A percentile compares a stretch with the other conserved stretches of the same genome.
Conservation (phyloP, 148 eudicot genomes). For the Talinum fruticosum region DNA sequence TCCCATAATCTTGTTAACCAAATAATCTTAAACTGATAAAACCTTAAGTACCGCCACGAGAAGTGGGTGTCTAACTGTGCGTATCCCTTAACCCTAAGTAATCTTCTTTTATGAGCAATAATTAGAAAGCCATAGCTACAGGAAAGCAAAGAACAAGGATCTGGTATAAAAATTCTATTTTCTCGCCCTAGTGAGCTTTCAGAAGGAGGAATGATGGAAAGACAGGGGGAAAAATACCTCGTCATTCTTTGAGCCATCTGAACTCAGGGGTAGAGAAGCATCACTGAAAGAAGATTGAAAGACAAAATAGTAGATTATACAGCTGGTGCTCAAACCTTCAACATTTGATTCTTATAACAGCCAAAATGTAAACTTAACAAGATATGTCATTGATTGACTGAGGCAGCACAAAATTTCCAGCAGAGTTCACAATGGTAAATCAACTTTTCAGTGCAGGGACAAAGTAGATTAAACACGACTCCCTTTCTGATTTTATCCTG, state of each 20-base stretch:
- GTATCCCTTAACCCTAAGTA: not conserved
- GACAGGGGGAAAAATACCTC: constrained; percentile 24
- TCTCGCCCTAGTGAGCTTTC: not conserved
- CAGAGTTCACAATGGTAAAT: not conserved
- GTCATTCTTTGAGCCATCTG: constrained; percentile 12
- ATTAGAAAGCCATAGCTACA: not conserved
- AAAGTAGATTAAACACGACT: not conserved
- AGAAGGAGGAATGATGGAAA: not conserved
- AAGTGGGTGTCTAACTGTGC: not conserved
- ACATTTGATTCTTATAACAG: not conserved
- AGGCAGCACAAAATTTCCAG: not conserved
- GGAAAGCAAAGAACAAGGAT: constrained; percentile 1
- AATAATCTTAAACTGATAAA: not conserved
- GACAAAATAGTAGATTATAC: constrained; percentile 3
- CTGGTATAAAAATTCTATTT: not conserved
- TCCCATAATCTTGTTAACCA: not conserved
- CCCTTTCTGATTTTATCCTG: not conserved
- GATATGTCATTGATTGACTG: not conserved
- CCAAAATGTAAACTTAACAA: not conserved
- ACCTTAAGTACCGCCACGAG: not conserved
- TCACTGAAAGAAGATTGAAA: constrained; percentile 23
- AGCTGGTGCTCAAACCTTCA: not conserved
- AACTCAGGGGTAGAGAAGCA: constrained; percentile 18
- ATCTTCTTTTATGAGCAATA: not conserved
- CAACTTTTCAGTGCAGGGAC: not conserved